Evolutionary conservation across 192 early-diverging fungal genomes (phyloP).

Genomic region (Gorgonomyces haynaldii): DNA sequence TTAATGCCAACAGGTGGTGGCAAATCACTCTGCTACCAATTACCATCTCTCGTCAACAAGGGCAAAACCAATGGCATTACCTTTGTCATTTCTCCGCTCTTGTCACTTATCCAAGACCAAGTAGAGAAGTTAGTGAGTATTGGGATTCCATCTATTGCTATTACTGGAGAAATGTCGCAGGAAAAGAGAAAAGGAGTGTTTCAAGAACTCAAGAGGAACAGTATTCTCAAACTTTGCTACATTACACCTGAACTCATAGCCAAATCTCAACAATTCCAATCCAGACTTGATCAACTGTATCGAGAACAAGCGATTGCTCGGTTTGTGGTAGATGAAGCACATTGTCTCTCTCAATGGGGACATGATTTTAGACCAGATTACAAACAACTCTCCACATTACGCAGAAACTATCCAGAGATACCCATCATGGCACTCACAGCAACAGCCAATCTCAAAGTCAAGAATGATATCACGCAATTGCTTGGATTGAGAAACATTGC

Average conservation of each 20-base stretch:
- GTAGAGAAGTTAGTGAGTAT: slow-evolving; percentile 54
- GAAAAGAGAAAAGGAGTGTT: slow-evolving; percentile 43
- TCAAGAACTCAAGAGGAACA: slow-evolving; percentile 34
- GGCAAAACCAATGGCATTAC: slow-evolving; percentile 63
- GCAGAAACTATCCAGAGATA: slow-evolving; percentile 56
- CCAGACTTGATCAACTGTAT: slow-evolving; percentile 45
- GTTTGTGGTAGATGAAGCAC: slow-evolving; percentile 95
- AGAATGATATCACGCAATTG: slow-evolving; percentile 64
- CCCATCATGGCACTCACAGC: slow-evolving; percentile 93
- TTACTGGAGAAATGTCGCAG: slow-evolving; percentile 50
- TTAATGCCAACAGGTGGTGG: slow-evolving; percentile 99
- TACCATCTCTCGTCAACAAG: slow-evolving; percentile 64
- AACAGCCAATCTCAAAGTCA: slow-evolving; percentile 84
- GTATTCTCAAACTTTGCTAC: slow-evolving; percentile 59
- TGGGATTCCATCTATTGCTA: slow-evolving; percentile 43
- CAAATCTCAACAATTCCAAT: slow-evolving; percentile 47
- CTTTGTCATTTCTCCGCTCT: slow-evolving; percentile 77
- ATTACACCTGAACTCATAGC: slow-evolving; percentile 75
- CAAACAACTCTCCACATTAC: slow-evolving; percentile 55
- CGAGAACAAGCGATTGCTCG: slow-evolving; percentile 54
- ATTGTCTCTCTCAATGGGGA: slow-evolving; percentile 77
- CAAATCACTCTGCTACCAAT: slow-evolving; percentile 88
- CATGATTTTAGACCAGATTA: slow-evolving; percentile 96
- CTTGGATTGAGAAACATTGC: slow-evolving; percentile 60
- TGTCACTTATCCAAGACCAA: slow-evolving; percentile 96